phyloP scores from a whole-genome alignment of 1,284 basidiomycete genomes.

The Peniophora sp. region DNA sequence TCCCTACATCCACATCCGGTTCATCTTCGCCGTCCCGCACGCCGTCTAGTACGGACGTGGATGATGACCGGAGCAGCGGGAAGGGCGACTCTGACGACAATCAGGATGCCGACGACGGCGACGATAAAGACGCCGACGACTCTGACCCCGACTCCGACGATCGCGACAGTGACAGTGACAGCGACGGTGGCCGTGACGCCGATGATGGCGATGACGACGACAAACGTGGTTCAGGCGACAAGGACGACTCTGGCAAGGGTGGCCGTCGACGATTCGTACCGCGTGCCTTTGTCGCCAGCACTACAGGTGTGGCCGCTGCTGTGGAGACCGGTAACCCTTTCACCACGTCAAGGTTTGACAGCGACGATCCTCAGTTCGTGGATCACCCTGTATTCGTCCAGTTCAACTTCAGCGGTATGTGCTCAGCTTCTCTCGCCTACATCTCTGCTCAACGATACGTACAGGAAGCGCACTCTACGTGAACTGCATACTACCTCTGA shows the following conservation, averaged over 20 bases:
- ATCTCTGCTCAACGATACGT: conserved; percentile 3
- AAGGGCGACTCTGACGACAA: conserved; percentile 1
- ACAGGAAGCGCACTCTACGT: conserved; percentile 25
- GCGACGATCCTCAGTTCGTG: conserved; percentile 28
- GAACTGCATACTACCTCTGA: conserved; percentile 22
- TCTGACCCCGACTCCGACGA: conserved; percentile 4
- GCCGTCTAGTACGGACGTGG: conserved; percentile 5
- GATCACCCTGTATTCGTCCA: conserved; percentile 32
- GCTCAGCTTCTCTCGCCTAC: not conserved
- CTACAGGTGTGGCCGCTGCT: not conserved
- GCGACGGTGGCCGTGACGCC: conserved; percentile 1
- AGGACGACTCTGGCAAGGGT: not conserved
- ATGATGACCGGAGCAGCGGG: not conserved
- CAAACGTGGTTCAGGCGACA: conserved; percentile 4
- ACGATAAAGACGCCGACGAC: conserved; percentile 12
- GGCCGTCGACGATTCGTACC: conserved; percentile 3
- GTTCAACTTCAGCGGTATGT: conserved; percentile 43
- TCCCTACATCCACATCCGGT: too few relatives aligned
- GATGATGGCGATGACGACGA: conserved; percentile 2
- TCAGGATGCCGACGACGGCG: conserved; percentile 11
- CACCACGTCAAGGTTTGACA: conserved; percentile 19
- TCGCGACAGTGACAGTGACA: conserved; percentile 5
- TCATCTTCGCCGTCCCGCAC: not conserved
- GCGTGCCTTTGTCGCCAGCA: not conserved
- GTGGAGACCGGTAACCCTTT: conserved; percentile 16